Conservation (phyloP, 257 asterid genomes). For the Eucommia ulmoides region DNA sequence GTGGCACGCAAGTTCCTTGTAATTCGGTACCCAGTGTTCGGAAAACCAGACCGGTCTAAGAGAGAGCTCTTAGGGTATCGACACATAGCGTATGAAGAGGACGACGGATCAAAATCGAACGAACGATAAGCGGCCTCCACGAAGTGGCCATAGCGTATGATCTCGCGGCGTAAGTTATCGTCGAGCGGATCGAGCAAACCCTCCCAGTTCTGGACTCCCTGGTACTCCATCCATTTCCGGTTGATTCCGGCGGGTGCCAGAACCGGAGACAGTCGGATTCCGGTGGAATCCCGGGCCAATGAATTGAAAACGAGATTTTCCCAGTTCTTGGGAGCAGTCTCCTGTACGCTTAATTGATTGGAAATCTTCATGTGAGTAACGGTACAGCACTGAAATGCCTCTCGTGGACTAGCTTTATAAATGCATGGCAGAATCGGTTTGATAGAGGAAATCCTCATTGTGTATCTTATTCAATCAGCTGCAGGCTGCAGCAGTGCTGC, state of each 20-base stretch:
- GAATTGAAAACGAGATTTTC: neutral
- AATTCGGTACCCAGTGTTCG: neutral
- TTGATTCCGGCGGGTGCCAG: too few relatives aligned
- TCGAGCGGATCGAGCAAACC: neutral
- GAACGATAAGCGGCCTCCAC: neutral
- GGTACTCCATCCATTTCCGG: conserved; percentile 1
- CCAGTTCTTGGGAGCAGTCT: neutral
- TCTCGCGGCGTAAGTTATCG: neutral
- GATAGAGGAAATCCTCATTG: neutral
- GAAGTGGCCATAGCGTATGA: neutral
- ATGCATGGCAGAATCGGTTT: neutral
- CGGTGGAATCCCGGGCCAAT: too few relatives aligned
- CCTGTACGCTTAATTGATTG: too few relatives aligned
- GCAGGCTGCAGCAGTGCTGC: neutral
- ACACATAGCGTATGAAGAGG: neutral
- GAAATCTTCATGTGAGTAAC: too few relatives aligned
- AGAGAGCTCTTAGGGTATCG: neutral
- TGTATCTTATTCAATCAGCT: neutral
- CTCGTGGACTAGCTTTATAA: neutral
- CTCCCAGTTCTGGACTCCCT: neutral
- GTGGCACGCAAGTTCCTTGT: neutral
- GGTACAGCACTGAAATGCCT: neutral
- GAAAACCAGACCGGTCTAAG: neutral
- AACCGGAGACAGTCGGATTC: too few relatives aligned
- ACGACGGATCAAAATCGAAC: neutral